Base-by-base conservation (phyloP, 2,329 filamentous ascomycete genomes). In the Xylariaceae sp. region DNA sequence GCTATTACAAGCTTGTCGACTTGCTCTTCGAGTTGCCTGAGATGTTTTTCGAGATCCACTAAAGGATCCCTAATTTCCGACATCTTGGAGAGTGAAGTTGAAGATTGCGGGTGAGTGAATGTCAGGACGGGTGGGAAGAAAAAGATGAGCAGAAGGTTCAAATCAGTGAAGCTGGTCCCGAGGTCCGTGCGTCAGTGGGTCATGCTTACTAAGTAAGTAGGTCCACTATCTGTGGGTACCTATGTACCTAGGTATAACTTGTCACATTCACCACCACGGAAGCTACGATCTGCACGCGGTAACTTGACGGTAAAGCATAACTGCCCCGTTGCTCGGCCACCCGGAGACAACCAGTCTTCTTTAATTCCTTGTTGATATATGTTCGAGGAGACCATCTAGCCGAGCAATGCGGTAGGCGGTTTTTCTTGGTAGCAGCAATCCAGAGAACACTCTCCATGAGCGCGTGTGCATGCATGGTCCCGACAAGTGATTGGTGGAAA, bases 1-100 rank as follows among this genome's bases (percentile, higher is more conserved):
- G 88, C 85, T 65, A 87, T 83, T 51, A 83, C 83, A 18, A 97
- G 80, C 68, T 89, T 84, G 47, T 78, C 74, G 44, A 95, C 80
- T 60, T 86, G 90, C 36, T 84, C 80, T 70, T 96, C 89, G 7
- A 97, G 84, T 56, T 85, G 79, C 61, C 80, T 75, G 15, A 89
- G 82, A 66, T 92, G 88, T 57, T 80, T 81, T 70, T 95, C 90
- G 40, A 95, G 79, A 64, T 86, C 80, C 42, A 81, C 74, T 47
- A 91, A 78, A 50, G 78, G 78, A 61, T 81, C 77, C 60, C 70
- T 73, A 47, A 64, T 62, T 36, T 58, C 56, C 29, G 59, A 16
- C 59, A 61, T 61, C 15, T 44, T 55, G 10, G 7, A 44, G 48
- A 12, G 37, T 50, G 47, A 44, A 36, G 42, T 29, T 43, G 41